phyloP scores from a whole-genome alignment of 257 asterid species.

The Gynochthodes officinalis region DNA sequence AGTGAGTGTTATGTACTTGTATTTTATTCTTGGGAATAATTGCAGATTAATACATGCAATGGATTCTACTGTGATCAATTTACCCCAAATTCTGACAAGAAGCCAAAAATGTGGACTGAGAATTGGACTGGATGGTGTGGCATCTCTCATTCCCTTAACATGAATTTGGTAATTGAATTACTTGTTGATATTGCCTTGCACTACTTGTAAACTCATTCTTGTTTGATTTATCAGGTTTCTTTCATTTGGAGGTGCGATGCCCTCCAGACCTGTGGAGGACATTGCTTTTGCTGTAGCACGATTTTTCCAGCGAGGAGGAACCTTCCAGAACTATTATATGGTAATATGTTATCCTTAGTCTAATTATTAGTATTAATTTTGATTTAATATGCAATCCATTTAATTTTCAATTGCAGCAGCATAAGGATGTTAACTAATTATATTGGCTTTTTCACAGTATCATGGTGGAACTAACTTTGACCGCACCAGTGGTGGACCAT shows the following conservation, averaged over 20 bases:
- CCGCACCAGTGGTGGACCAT: slow-evolving; percentile 82
- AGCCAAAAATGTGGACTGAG: slow-evolving; percentile 95
- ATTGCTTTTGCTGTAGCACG: slow-evolving; percentile 89
- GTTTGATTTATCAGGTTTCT: slow-evolving; percentile 51
- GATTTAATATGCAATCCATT: neutral
- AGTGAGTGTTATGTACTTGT: neutral
- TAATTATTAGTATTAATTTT: neutral
- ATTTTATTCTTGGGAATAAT: neutral
- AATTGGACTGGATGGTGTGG: slow-evolving; percentile 95
- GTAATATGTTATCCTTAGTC: slow-evolving; percentile 29
- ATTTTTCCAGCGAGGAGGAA: slow-evolving; percentile 88
- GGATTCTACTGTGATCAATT: slow-evolving; percentile 93
- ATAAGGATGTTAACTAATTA: neutral
- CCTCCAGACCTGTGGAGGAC: slow-evolving; percentile 84
- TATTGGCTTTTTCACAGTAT: slow-evolving; percentile 42
- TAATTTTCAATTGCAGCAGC: neutral
- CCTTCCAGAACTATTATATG: slow-evolving; percentile 94
- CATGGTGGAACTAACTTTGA: slow-evolving; percentile 96
- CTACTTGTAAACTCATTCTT: neutral
- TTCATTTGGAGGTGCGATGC: slow-evolving; percentile 66
- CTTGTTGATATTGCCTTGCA: neutral
- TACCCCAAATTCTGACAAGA: slow-evolving; percentile 71
- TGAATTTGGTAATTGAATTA: slow-evolving; percentile 7
- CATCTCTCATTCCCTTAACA: neutral
- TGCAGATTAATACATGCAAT: slow-evolving; percentile 89